Base-by-base conservation (phyloP, 257 asterid genomes). In the Scutellaria minor region DNA sequence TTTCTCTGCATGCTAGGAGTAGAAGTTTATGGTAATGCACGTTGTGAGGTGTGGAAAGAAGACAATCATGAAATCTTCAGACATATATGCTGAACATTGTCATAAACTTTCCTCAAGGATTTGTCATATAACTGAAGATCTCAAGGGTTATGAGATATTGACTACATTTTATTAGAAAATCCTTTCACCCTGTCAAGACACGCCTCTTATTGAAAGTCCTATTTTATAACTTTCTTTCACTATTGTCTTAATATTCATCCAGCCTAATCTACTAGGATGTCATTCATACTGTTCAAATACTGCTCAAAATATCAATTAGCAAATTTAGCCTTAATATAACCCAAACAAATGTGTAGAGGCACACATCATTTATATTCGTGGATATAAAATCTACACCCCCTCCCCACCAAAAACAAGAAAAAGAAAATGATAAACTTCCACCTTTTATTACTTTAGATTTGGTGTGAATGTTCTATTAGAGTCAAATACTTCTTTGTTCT, bases 381-480 rank as follows among this genome's bases (percentile, higher is more conserved):
- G 48, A 54, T 73, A 64, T 57, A 47, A 22, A 44, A 45, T 56
- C 50, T 53, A 9, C 18, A 24, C 71, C 4, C 20, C 55, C 54
- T 0, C 5, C 63, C 12, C 4, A 14, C 7, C 2, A 15, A 5
- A 15, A 47, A 46, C n/a, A 66, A 27, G 46, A 12, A 11, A 66
- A 12, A 44, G 22, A 48, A 50, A 35, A 35, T 39, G 41, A 52
- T 39, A 8, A 48, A 66, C 37, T 31, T 31, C 37, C 37, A 40
- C 4, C 7, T 5, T 14, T 52, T 52, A 14, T 15, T 52, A 15
- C 37, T 50, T 48, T 9, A 67, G 35, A 15, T 60, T 14, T 60
- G 68, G 69, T 71, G 27, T 59, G 64, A 54, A 69, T 24, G 42
- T 37, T 45, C 55, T 56, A 24, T 42, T 14, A 45, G 10, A 13